Evolutionary conservation across 2,329 filamentous ascomycete species (phyloP), one percentile per base, ranked within the genome.

Genomic region (Aspergillus fumigatiaffinis): DNA sequence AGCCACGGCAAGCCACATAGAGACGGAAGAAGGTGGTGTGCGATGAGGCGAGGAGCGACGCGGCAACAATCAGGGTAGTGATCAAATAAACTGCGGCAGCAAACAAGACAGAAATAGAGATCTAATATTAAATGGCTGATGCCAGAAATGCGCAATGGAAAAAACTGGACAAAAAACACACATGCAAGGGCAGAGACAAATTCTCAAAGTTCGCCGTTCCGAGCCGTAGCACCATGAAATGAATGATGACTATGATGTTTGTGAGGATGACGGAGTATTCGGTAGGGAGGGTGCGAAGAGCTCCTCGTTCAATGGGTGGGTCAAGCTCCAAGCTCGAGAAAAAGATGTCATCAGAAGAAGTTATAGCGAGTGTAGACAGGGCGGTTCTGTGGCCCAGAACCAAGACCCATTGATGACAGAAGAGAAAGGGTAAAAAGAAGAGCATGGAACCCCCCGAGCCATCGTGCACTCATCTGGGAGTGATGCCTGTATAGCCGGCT

Each of bases 141-240:
- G 65, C 66, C 62, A 60, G 52, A 60, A 54, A 61, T 57, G 54
- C 54, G 54, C 58, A 48, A 62, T 54, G 59, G 49, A 54, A 60
- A 60, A 53, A 55, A 56, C 46, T 54, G 38, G 57, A 52, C 54
- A 59, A 58, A 55, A 61, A 54, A 61, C 51, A 58, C 59, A 59
- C 60, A 59, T 38, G 32, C 41, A 56, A 56, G 52, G 59, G 55
- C 41, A 53, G 56, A 56, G 61, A 55, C 56, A 53, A 52, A 58
- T 60, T 63, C 59, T 65, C 57, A 69, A 47, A 66, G 62, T 71
- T 72, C 69, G 71, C 69, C 71, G 66, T 71, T 71, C 68, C 69
- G 62, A 71, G 64, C 70, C 68, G 65, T 72, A 66, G 68, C 69
- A 72, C 71, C 71, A 67, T 73, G 61, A 71, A 67, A 66, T 66